phyloP scores from a whole-genome alignment of 257 asterid genomes.

The Solanum chiquidenum region DNA sequence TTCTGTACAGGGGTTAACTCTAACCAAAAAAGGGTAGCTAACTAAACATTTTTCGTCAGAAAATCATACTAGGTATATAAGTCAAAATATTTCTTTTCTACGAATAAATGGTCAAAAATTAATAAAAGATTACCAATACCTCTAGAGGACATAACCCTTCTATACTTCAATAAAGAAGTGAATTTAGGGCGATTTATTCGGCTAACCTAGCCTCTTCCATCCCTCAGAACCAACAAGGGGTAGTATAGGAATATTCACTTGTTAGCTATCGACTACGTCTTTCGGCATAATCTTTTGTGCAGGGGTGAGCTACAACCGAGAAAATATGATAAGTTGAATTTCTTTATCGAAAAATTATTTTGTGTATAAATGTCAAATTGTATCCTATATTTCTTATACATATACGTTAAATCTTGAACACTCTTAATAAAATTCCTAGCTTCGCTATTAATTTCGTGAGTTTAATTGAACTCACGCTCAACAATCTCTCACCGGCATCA shows the following conservation, averaged over 20 bases:
- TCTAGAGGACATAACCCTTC: not conserved
- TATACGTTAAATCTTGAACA: not conserved
- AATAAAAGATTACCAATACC: not conserved
- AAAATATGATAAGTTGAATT: not conserved
- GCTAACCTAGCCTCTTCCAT: not conserved
- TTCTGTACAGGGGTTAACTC: not conserved
- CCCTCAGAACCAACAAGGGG: not conserved
- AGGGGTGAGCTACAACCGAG: not conserved
- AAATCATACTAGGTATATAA: not conserved
- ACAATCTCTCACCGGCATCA: not conserved
- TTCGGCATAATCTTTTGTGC: too few relatives aligned
- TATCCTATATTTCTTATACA: not conserved
- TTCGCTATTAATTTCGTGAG: fast-evolving
- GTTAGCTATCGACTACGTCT: not conserved
- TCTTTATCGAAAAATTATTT: not conserved
- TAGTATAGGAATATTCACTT: not conserved
- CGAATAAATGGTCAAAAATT: not conserved
- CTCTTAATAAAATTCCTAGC: not conserved
- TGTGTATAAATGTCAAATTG: not conserved
- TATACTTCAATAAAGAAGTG: not conserved
- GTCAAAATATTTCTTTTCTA: not conserved
- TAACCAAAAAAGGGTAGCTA: not conserved
- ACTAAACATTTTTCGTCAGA: not conserved
- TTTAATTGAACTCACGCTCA: not conserved
- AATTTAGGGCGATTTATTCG: not conserved